These are phyloP conservation scores for Acanthamoeba royreba DNA, from an alignment of 208 protist species.

Conservation along the genomic window DNA sequence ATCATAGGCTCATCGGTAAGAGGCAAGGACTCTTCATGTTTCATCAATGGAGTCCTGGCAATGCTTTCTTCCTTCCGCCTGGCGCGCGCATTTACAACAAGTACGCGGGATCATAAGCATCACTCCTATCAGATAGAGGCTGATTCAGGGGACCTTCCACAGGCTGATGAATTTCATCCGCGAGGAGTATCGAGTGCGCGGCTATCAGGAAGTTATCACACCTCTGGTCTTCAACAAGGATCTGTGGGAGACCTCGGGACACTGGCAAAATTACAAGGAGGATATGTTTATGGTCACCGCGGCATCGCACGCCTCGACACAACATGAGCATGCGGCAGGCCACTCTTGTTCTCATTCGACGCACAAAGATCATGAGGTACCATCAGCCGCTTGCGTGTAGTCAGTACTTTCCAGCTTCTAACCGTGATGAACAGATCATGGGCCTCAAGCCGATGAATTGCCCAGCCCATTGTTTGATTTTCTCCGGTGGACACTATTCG, in stretches of 20 bases:
- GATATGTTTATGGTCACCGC: constrained; percentile 95
- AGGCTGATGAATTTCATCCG: constrained; percentile 85
- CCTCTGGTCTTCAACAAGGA: constrained; percentile 98
- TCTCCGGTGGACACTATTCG: constrained; percentile 89
- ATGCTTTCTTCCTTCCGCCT: constrained; percentile 97
- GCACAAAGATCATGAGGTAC: not conserved
- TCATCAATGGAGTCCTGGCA: constrained; percentile 78
- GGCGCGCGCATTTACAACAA: constrained; percentile 97
- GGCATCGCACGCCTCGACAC: not conserved
- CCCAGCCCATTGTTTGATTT: constrained; percentile 99
- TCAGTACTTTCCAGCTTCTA: not conserved
- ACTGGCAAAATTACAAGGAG: constrained; percentile 98
- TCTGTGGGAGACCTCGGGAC: constrained; percentile 99
- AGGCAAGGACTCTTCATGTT: constrained; percentile 35
- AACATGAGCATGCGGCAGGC: not conserved
- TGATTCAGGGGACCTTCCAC: not conserved
- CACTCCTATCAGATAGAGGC: not conserved
- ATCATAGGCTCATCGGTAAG: constrained; percentile 94
- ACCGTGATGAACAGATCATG: not conserved
- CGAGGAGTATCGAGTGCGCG: constrained; percentile 48
- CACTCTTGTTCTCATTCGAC: not conserved
- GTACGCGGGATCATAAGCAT: not conserved
- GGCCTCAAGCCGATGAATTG: constrained; percentile 99
- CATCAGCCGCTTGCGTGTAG: not conserved
- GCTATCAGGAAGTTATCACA: constrained; percentile 83